Base-by-base conservation (phyloP, 805 yeast species). In the Candida gorgasii region DNA sequence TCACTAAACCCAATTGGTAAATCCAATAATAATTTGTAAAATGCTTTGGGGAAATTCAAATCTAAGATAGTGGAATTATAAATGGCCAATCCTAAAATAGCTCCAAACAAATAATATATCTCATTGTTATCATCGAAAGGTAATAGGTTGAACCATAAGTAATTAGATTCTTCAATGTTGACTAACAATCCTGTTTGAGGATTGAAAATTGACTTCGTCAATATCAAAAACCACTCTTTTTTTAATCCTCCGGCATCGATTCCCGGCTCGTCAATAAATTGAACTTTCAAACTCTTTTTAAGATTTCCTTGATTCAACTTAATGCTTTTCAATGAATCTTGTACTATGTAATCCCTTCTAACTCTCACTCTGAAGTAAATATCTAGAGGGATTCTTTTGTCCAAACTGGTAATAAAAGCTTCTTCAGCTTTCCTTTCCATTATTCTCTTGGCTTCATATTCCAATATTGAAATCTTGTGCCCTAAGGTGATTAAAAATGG, bases 161-260 rank as follows among this genome's bases (percentile, higher is more conserved):
- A 69, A 38, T 79, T 72, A 8, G 95, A 85, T 47, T 82, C 89
- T 15, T 82, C 86, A 32, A 81, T 77, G 50, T 79, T 77, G 7
- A 65, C 57, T 47, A 93, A 82, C 60, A 89, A 71, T 0, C 88
- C 89, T 23, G 80, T 77, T 36, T 70, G 67, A 1, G 89, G 85
- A 53, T 76, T 77, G 57, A 90, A 86, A 1, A 92, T 60, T 18
- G 84, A 83, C 44, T 77, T 78, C 1, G 86, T 81, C 29, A 93
- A 66, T 29, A 90, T 63, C 36, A 80, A 69, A 61, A 93, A 90
- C 99, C 99, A 92, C 56, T 92, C 99, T 56, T 89, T 90, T 53
- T 84, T 80, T 45, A 92, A 72, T 0, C 99, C 99, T 2, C 99
- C 98, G 0, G 89, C 97, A 66, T 92, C 99, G 16, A 92, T 78